These are phyloP conservation scores for Leishmania gerbilli DNA, from an alignment of 208 protist genomes.

Conservation along the genomic window DNA sequence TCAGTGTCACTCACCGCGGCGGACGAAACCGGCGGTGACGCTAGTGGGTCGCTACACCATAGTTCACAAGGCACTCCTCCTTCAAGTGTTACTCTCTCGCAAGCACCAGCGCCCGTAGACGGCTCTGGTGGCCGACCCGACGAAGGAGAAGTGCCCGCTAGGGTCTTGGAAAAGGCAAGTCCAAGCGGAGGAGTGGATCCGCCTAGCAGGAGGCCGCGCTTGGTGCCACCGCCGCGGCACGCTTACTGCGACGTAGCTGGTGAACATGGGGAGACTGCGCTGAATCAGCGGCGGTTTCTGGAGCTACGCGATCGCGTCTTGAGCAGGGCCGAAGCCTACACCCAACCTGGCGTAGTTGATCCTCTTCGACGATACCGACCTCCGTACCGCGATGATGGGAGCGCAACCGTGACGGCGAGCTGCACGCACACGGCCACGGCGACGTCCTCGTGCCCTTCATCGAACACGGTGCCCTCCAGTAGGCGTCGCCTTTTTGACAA, in stretches of 20 bases:
- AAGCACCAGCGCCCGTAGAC: neutral
- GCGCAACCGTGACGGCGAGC: neutral
- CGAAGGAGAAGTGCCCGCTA: neutral
- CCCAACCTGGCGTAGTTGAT: neutral
- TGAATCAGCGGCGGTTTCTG: conserved; percentile 22
- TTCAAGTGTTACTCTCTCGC: no score
- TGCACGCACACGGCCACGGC: neutral
- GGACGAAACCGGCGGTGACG: neutral
- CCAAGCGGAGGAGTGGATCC: neutral
- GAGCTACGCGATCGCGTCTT: conserved; percentile 32
- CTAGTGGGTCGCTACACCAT: neutral
- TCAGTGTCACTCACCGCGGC: neutral
- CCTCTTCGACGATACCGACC: conserved; percentile 9
- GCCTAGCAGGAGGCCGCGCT: neutral
- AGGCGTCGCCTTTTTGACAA: conserved; percentile 4
- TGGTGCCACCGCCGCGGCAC: conserved; percentile 5
- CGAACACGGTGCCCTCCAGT: neutral
- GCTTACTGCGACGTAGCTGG: neutral
- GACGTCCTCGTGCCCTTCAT: neutral
- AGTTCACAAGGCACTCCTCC: neutral
- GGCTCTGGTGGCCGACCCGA: no score
- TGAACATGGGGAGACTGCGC: neutral
- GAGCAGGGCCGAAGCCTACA: conserved; percentile 4
- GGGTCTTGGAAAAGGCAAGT: neutral
- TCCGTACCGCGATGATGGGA: conserved; percentile 1